Evolutionary conservation across 768 basidiomycete genomes (phyloP), one percentile per base, ranked within the genome.

Genomic region (Dictyophora rubrovolvata): DNA sequence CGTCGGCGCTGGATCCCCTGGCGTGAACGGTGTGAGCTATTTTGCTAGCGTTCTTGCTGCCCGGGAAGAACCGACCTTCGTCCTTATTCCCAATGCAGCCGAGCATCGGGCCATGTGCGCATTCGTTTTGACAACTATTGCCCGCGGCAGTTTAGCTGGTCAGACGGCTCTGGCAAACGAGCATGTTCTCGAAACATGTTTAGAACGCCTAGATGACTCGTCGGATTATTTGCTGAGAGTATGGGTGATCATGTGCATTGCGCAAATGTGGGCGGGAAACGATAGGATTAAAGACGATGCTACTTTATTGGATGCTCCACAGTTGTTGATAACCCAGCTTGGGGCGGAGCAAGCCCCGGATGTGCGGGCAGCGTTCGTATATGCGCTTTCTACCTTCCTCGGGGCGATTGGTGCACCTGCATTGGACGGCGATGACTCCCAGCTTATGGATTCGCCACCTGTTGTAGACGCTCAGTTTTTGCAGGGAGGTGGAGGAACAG

Each of bases 71-170:
- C 70, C 75, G 35, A 67, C 74, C 46, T 69, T 75, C 58, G 64
- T 74, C 56, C 69, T 80, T 47, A 82, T 97, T n/a, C 93, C 94
- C 0, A 96, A 99, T 70, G 84, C 85, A 54, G 87, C 89, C 5
- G 96, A 98, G 69, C 93, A 97, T 71, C 89, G 91, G 63, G 93
- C 96, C 1, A 98, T 98, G 95, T 98, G 94, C 69, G 89, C 93
- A 1, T 98, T 98, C 74, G 93, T 97, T 65, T 83, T 98, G 23
- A 81, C 88, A 21, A 84, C 93, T 14, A 84, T 96, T 53, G 85
- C 88, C 46, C 84, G 95, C n/a, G 93, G 92, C 66, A 91, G 86
- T 68, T 79, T 81, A n/a, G 78, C 79, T 2, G 94, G 94, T 5
- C 93, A 98, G 72, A 78, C 80, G 54, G 91, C 91, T 1, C 94